Percentiles rank a stretch among this genome's conserved stretches.
Evolutionary conservation across 1,139 yeast genomes (phyloP).

Genomic region (Martiniozyma asiatica): DNA sequence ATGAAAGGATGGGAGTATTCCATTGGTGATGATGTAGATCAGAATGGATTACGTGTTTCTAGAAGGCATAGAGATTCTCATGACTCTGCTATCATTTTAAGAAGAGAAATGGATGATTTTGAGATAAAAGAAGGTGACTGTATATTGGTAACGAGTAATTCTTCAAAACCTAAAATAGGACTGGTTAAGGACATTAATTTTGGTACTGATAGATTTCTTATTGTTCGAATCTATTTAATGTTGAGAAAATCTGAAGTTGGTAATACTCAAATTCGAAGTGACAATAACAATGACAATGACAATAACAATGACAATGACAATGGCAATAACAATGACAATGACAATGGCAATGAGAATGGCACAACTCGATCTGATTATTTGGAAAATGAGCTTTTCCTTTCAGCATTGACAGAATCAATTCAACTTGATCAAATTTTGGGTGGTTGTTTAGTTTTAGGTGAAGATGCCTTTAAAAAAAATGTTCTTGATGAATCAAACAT

Average conservation of each 20-base stretch:
- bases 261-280: constrained; percentile 14
- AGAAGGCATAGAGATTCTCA: constrained; percentile 9
- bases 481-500: constrained; percentile 25
- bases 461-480: constrained; percentile 20
- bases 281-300: constrained; percentile 7
- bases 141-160: too few relatives aligned
- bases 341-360: too few relatives aligned
- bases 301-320: too few relatives aligned
- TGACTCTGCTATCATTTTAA: constrained; percentile 11
- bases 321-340: constrained; percentile 9
- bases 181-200: constrained; percentile 31
- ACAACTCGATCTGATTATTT: too few relatives aligned
- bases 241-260: constrained; percentile 21
- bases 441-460: constrained; percentile 27
- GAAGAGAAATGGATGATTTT: constrained; percentile 25
- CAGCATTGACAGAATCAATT: constrained; percentile 29
- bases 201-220: constrained; percentile 30
- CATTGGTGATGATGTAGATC: constrained; percentile 8
- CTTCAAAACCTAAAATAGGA: constrained; percentile 18
- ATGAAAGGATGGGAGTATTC: constrained; percentile 18
- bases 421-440: constrained; percentile 23
- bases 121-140: constrained; percentile 32
- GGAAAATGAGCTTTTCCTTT: constrained; percentile 30
- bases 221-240: constrained; percentile 30
- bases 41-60: constrained; percentile 6